These are phyloP conservation scores for Sporormia fimetaria DNA, from an alignment of 495 filamentous ascomycete genomes.

Conservation along the genomic window DNA sequence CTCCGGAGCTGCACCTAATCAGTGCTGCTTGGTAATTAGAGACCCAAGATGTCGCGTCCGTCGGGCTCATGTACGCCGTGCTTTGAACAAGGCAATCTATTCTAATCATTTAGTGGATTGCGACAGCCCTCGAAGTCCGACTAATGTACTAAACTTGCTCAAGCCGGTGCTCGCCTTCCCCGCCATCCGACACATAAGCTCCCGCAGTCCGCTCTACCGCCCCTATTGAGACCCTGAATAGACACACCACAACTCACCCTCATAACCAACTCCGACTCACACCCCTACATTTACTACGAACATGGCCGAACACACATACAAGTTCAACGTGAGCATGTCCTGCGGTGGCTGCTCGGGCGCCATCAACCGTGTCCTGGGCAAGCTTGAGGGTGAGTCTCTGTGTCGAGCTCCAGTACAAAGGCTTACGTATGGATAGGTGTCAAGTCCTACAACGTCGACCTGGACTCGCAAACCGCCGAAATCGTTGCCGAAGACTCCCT, in stretches of 20 bases:
- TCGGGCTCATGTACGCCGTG: background rate
- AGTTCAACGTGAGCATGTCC: conserved; percentile 59
- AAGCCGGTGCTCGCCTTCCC: conserved; percentile 3
- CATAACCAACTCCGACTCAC: background rate
- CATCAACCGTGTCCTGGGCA: conserved; percentile 87
- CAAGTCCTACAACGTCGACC: conserved; percentile 73
- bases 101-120: conserved; percentile 14
- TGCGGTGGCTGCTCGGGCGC: conserved; percentile 61
- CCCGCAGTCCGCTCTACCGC: background rate
- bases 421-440: conserved; percentile 47
- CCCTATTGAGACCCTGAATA: background rate
- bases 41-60: no score
- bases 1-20: no score
- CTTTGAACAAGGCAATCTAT: conserved; percentile 15
- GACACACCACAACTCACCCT: conserved; percentile 1
- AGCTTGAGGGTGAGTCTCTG: conserved; percentile 60
- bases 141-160: conserved; percentile 23
- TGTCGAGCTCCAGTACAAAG: background rate
- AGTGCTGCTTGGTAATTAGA: no score
- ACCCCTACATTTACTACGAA: conserved; percentile 16
- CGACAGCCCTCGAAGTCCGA: conserved; percentile 18
- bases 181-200: background rate
- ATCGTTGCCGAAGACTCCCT: conserved; percentile 55
- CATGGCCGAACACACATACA: conserved; percentile 57
- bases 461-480: conserved; percentile 67